Evolutionary conservation across 441 rosid genomes (phyloP).

Genomic region (Syzygium malaccense): DNA sequence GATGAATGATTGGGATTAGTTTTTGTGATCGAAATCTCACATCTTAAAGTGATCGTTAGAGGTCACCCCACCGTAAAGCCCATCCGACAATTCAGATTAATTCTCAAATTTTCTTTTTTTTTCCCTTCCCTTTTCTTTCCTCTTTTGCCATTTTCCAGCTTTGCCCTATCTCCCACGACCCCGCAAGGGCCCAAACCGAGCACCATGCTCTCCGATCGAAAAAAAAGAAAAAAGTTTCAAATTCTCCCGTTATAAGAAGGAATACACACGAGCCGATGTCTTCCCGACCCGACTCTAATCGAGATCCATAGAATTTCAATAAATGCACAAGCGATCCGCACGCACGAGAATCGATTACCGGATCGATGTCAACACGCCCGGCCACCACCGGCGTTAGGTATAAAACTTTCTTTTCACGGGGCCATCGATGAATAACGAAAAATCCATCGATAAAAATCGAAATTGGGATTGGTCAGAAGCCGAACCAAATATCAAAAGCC

Average conservation of each 20-base stretch:
- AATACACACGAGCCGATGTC: neutral
- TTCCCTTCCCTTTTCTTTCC: neutral
- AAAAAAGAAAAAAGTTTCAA: neutral
- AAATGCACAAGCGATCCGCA: fast-evolving
- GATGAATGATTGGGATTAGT: neutral
- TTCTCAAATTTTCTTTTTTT: neutral
- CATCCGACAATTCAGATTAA: neutral
- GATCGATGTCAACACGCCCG: fast-evolving
- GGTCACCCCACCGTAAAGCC: neutral
- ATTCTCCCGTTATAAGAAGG: neutral
- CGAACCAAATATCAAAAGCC: neutral
- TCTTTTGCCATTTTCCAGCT: neutral
- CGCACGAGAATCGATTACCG: fast-evolving
- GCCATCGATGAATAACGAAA: neutral
- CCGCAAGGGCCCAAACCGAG: neutral
- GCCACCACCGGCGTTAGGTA: fast-evolving
- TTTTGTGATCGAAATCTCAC: neutral
- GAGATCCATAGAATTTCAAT: neutral
- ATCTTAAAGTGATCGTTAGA: neutral
- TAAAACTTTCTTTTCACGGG: neutral
- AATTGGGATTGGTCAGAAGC: neutral
- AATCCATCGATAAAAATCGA: neutral
- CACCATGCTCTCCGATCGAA: neutral
- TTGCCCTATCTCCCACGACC: neutral
- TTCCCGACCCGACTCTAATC: fast-evolving